These are phyloP conservation scores for Yamadazyma dendronema DNA, from an alignment of 1,139 yeast genomes.

Conservation along the genomic window DNA sequence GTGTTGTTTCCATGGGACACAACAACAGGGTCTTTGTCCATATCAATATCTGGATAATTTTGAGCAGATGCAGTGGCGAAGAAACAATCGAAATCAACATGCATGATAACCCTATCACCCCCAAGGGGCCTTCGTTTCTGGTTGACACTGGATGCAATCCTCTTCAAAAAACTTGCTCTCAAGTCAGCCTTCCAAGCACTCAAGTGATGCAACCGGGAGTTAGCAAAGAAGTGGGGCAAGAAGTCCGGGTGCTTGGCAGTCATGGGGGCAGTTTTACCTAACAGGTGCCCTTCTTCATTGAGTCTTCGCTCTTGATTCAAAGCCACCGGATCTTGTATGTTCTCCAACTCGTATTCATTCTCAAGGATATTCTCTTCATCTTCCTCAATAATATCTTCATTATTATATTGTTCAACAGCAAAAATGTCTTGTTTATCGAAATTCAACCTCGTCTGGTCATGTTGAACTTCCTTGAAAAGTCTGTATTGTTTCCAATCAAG, in stretches of 20 bases:
- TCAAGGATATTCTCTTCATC: slow-evolving; percentile 8
- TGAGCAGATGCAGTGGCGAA: slow-evolving; percentile 84
- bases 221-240: slow-evolving; percentile 65
- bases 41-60: slow-evolving; percentile 53
- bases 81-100: slow-evolving; percentile 91
- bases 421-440: slow-evolving; percentile 13
- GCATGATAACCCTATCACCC: slow-evolving; percentile 48
- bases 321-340: slow-evolving; percentile 5
- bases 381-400: slow-evolving; percentile 11
- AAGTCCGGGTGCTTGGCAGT: slow-evolving; percentile 82
- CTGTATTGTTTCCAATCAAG: slow-evolving; percentile 70
- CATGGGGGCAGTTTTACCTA: slow-evolving; percentile 13
- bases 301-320: slow-evolving; percentile 3
- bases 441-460: slow-evolving; percentile 46
- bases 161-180: slow-evolving; percentile 53
- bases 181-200: slow-evolving; percentile 85
- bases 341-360: slow-evolving; percentile 8
- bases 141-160: slow-evolving; percentile 25
- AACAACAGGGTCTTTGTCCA: slow-evolving; percentile 64
- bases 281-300: slow-evolving; percentile 5
- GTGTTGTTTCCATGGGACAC: slow-evolving; percentile 78
- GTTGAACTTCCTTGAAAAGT: slow-evolving; percentile 50
- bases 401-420: slow-evolving; percentile 10
- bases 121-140: slow-evolving; percentile 4
- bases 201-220: slow-evolving; percentile 84